These are phyloP conservation scores for Pulveroboletus ravenelii DNA, from an alignment of 768 basidiomycete species.

Conservation along the genomic window DNA sequence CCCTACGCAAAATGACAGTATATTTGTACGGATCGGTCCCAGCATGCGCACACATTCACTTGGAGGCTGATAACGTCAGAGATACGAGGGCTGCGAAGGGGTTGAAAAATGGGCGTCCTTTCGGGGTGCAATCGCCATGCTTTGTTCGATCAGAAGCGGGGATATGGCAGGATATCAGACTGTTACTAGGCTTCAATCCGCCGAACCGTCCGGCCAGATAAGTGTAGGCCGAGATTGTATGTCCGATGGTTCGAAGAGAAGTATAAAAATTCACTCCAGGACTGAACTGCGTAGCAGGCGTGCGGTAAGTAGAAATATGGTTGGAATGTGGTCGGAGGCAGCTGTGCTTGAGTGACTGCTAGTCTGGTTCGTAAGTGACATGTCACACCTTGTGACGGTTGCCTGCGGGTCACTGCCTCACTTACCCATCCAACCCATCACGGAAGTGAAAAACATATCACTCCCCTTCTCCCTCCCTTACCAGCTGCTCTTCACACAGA, in stretches of 20 bases:
- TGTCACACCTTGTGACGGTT: constrained; percentile 18
- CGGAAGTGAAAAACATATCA: constrained; percentile 14
- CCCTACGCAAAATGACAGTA: not conserved
- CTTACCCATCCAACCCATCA: constrained; percentile 10
- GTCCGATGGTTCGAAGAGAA: too few relatives aligned
- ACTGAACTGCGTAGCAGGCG: too few relatives aligned
- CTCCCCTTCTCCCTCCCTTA: not conserved
- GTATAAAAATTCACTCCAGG: too few relatives aligned
- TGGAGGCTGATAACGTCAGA: too few relatives aligned
- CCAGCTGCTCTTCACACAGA: constrained; percentile 1
- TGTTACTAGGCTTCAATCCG: not conserved
- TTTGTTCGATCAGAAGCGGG: not conserved
- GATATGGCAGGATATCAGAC: not conserved
- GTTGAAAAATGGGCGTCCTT: not conserved
- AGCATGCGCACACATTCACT: too few relatives aligned
- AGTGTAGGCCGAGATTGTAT: not conserved
- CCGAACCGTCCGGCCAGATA: not conserved
- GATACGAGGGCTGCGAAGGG: too few relatives aligned
- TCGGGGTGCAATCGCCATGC: too few relatives aligned
- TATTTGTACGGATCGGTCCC: not conserved
- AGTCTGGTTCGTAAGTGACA: constrained; percentile 12
- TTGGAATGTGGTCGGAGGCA: not conserved
- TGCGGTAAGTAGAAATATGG: not conserved
- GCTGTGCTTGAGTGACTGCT: too few relatives aligned
- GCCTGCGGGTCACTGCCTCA: constrained; percentile 10